Evolutionary conservation across 2,329 filamentous ascomycete species (phyloP).

Genomic region (Albifimbria verrucaria): DNA sequence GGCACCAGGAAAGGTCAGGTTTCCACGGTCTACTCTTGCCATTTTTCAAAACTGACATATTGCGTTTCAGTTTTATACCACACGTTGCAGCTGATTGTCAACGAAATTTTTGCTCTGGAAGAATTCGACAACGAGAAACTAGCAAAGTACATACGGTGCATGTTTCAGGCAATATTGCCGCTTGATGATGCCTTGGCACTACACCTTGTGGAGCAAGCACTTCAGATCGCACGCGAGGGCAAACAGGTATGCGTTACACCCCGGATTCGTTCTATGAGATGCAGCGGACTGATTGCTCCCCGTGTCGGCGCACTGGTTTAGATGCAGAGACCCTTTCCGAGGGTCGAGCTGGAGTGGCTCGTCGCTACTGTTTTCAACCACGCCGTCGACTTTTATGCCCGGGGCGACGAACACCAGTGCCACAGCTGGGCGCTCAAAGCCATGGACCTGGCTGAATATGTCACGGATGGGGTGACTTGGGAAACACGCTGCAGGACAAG

Average conservation of each 20-base stretch:
- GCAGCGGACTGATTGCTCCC: too few species aligned
- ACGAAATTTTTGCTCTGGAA: slow-evolving; percentile 59
- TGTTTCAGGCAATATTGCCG: slow-evolving; percentile 66
- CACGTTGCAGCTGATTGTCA: slow-evolving; percentile 65
- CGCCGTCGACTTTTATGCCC: slow-evolving; percentile 62
- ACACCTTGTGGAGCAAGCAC: slow-evolving; percentile 62
- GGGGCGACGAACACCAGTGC: slow-evolving; percentile 50
- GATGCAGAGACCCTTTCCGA: slow-evolving; percentile 53
- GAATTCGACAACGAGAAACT: slow-evolving; percentile 56
- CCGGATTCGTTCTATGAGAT: too few species aligned
- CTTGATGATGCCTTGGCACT: slow-evolving; percentile 54
- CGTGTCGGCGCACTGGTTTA: slow-evolving; percentile 21
- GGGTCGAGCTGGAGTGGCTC: slow-evolving; percentile 73
- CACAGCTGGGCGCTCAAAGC: slow-evolving; percentile 62
- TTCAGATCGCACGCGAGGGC: slow-evolving; percentile 48
- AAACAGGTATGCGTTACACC: slow-evolving; percentile 33
- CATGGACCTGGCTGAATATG: slow-evolving; percentile 57
- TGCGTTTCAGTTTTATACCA: slow-evolving; percentile 41
- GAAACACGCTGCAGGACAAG: slow-evolving; percentile 39
- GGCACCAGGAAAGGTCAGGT: slow-evolving; percentile 38
- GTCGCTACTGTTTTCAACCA: slow-evolving; percentile 67
- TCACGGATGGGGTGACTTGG: slow-evolving; percentile 51
- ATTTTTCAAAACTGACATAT: background rate
- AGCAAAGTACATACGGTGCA: slow-evolving; percentile 73
- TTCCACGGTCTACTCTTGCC: too few species aligned